Evolutionary conservation across 2,329 filamentous ascomycete species (phyloP), one percentile per base, ranked within the genome.

Genomic region (Alternaria sp.): DNA sequence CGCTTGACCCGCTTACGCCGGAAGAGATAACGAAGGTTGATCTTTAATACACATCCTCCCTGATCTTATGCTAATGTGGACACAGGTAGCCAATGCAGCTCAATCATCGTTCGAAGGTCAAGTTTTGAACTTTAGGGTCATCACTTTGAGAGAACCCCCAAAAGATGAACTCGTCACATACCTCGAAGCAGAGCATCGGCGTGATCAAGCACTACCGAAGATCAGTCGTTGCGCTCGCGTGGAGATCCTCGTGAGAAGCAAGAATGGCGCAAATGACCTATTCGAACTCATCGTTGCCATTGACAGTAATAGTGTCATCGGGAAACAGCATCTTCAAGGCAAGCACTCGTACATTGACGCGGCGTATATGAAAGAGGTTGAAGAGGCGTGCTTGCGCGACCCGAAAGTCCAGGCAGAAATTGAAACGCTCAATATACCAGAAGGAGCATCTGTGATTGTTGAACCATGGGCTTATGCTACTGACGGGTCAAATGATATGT

Each of bases 391-490:
- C 58, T 68, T 84, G 18, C 78, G 73, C 0, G 78, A 86, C 43
- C 34, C 64, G 0, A 55, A 70, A 16, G 79, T 87, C 0, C 79
- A 85, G 64, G 74, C 72, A 0, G 81, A 82, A 51, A 81, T 85
- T 20, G 65, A 82, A 0, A 46, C 7, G 5, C 46, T 61, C 7
- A 22, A 54, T 18, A 70, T 87, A 0, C 84, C 85, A 0, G 63
- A 74, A 5, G 81, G 76, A 1, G 78, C 82, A 0, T 77, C 73
- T 0, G 82, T 85, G 1, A 76, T 82, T 4, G 79, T 85, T 38
- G 85, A 87, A 64, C 80, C 85, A 0, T 87, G 85, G 85, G 80
- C 84, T 2, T 87, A 87, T 70, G 85, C 80, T 0, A 82, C 83
- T 0, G 84, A 87, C 68, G 85, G 84, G 0, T 80, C 83, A 76